Percentiles rank a stretch among this genome's conserved stretches.
phyloP scores from a whole-genome alignment of 78 protist species.

The Emiliania huxleyi region DNA sequence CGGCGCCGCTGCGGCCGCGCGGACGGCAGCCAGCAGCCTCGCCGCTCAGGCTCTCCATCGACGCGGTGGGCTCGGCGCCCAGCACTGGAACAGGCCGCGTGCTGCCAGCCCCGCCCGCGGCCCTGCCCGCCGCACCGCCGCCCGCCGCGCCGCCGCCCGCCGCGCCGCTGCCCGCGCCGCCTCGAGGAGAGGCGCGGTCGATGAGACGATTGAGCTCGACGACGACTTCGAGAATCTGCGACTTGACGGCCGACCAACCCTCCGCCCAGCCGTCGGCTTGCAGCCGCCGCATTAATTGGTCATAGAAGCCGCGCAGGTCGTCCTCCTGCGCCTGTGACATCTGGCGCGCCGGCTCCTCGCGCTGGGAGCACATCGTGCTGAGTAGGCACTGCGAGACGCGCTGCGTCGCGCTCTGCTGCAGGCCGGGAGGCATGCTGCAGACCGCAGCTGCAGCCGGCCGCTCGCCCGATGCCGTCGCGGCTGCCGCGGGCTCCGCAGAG shows the following conservation, averaged over 20 bases:
- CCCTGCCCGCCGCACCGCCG: too few relatives aligned
- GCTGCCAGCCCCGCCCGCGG: too few relatives aligned
- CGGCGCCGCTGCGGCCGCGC: neutral
- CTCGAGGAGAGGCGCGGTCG: neutral
- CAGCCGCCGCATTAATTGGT: neutral
- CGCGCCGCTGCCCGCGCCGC: neutral
- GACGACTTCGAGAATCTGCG: neutral
- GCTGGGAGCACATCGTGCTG: neutral
- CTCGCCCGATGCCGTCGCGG: too few relatives aligned
- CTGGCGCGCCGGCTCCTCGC: neutral
- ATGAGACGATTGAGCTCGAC: neutral
- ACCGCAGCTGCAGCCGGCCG: too few relatives aligned
- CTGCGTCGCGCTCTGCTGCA: neutral
- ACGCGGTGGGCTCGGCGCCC: too few relatives aligned
- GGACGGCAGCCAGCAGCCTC: neutral
- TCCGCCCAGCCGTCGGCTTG: neutral
- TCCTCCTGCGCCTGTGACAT: neutral
- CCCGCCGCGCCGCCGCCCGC: neutral
- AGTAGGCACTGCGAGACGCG: neutral
- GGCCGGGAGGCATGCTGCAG: neutral
- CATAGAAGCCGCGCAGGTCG: neutral
- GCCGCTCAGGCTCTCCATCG: neutral
- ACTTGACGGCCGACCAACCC: neutral
- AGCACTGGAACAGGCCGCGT: too few relatives aligned
- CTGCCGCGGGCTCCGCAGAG: too few relatives aligned